Percentiles rank a stretch among this genome's conserved stretches.
These are phyloP conservation scores for Talaromyces liani DNA, from an alignment of 495 filamentous ascomycete genomes.

Conservation along the genomic window DNA sequence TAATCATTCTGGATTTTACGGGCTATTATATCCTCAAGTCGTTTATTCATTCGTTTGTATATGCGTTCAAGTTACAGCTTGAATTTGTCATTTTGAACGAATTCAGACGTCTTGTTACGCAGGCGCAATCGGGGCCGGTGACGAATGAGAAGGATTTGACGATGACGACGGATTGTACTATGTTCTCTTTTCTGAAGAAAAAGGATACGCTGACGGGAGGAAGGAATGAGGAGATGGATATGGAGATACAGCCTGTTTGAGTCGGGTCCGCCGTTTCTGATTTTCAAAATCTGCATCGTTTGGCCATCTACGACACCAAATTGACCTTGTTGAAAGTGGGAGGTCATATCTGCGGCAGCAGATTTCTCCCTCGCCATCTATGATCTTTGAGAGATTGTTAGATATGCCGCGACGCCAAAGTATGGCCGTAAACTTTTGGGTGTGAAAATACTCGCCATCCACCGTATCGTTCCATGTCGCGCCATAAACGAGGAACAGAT, in stretches of 20 bases:
- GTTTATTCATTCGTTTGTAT: slow-evolving; percentile 24
- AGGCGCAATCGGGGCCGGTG: neutral
- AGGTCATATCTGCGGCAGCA: neutral
- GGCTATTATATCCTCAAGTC: slow-evolving; percentile 19
- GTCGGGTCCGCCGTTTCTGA: neutral
- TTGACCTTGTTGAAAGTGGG: too few relatives aligned
- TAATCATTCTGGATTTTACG: slow-evolving; percentile 18
- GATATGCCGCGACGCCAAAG: too few relatives aligned
- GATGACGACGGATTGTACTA: neutral
- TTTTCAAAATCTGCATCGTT: too few relatives aligned
- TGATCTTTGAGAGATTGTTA: too few relatives aligned
- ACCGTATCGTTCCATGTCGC: too few relatives aligned
- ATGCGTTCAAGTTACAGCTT: slow-evolving; percentile 28
- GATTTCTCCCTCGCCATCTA: neutral
- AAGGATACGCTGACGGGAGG: neutral
- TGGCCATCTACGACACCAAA: too few relatives aligned
- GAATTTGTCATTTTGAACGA: slow-evolving; percentile 33
- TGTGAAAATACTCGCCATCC: too few relatives aligned
- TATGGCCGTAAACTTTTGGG: too few relatives aligned
- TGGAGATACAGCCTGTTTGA: neutral
- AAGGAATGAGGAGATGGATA: neutral
- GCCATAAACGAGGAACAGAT: too few relatives aligned
- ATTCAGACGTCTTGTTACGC: slow-evolving; percentile 16
- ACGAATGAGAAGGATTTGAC: neutral
- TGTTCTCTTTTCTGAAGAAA: neutral